Percentiles rank a stretch among this genome's conserved stretches.
These are phyloP conservation scores for Candida pini DNA, from an alignment of 805 yeast species.

Conservation along the genomic window DNA sequence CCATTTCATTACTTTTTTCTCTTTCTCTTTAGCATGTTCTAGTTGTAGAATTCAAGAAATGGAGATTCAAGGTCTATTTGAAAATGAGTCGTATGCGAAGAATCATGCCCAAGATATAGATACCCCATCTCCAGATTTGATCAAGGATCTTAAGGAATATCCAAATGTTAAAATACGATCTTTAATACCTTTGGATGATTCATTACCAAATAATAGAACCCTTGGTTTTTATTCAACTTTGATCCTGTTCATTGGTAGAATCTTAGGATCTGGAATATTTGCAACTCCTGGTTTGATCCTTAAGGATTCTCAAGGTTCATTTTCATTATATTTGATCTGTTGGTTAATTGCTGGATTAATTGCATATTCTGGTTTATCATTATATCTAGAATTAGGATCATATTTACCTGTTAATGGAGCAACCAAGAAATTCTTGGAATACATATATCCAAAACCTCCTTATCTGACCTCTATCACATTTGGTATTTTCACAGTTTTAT, in stretches of 20 bases:
- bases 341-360: constrained; percentile 56
- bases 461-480: constrained; percentile 37
- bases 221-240: constrained; percentile 59
- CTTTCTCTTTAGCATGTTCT: no score
- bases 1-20: no score
- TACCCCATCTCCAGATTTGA: constrained; percentile 10
- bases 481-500: constrained; percentile 36
- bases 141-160: constrained; percentile 7
- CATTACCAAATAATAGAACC: constrained; percentile 12
- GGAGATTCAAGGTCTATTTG: no score
- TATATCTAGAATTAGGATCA: constrained; percentile 60
- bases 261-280: constrained; percentile 67
- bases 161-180: constrained; percentile 13
- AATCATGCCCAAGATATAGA: constrained; percentile 10
- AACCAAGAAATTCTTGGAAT: constrained; percentile 58
- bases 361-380: constrained; percentile 55
- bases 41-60: no score
- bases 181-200: constrained; percentile 15
- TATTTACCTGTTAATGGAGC: constrained; percentile 69
- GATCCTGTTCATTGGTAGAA: constrained; percentile 54
- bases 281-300: constrained; percentile 60
- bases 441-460: constrained; percentile 50
- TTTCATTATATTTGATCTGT: constrained; percentile 44
- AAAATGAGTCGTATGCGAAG: no score
- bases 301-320: constrained; percentile 56